phyloP scores from a whole-genome alignment of 192 early-diverging fungal species.

The Coemansia erecta region DNA sequence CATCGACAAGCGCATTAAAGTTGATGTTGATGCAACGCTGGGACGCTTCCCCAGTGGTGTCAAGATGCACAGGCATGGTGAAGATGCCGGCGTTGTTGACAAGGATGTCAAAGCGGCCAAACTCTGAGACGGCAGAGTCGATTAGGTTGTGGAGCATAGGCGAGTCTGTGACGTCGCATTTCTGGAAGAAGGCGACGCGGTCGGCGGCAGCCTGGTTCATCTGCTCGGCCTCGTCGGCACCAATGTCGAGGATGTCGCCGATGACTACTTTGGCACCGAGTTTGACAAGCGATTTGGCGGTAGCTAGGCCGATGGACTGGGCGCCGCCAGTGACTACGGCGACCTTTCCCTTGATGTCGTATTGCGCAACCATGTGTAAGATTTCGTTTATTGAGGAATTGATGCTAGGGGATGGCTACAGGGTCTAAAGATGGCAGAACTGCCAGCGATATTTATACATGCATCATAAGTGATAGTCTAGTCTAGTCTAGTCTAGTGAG shows the following conservation, averaged over 20 bases:
- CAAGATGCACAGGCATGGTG: slow-evolving; percentile 28
- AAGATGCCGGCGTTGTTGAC: slow-evolving; percentile 62
- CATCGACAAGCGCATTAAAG: slow-evolving; percentile 63
- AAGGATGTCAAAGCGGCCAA: slow-evolving; percentile 57
- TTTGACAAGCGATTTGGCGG: slow-evolving; percentile 52
- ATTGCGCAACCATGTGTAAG: not conserved
- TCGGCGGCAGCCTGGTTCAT: slow-evolving; percentile 30
- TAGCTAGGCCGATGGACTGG: slow-evolving; percentile 58
- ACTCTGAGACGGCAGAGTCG: slow-evolving; percentile 44
- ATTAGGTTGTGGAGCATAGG: slow-evolving; percentile 33
- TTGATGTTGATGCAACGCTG: slow-evolving; percentile 66
- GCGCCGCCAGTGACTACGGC: slow-evolving; percentile 67
- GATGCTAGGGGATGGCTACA: too few species aligned
- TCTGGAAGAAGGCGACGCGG: slow-evolving; percentile 44
- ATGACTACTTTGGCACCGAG: slow-evolving; percentile 60
- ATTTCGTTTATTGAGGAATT: too few species aligned
- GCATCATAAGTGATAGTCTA: too few species aligned
- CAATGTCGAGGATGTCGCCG: slow-evolving; percentile 46
- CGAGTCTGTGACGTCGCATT: slow-evolving; percentile 53
- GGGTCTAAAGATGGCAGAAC: too few species aligned
- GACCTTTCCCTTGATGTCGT: slow-evolving; percentile 52
- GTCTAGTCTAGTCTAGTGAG: too few species aligned
- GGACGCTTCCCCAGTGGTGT: slow-evolving; percentile 52
- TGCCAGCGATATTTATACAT: not conserved
- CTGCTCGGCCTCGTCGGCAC: slow-evolving; percentile 19